Percentiles rank a stretch among this genome's conserved stretches.
These are phyloP conservation scores for Selaginella moellendorffii DNA, from an alignment of 75 land plant species.

Conservation along the genomic window DNA sequence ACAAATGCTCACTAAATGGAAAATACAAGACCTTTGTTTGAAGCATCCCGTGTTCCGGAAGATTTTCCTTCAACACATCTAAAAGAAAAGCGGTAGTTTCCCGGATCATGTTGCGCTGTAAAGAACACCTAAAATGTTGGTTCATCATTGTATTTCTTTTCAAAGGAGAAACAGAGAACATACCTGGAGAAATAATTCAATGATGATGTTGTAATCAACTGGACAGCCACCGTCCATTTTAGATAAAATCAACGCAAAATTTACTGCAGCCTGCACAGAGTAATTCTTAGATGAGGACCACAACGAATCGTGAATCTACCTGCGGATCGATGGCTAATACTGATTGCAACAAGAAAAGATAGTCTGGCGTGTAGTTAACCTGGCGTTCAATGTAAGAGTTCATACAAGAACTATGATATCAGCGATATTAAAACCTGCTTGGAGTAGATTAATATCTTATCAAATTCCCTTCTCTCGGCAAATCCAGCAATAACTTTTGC, in stretches of 20 bases:
- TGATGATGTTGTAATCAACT: background rate
- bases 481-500: slow-evolving; percentile 7
- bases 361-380: slow-evolving; percentile 8
- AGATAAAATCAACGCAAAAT: slow-evolving; percentile 3
- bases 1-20: background rate
- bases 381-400: no score
- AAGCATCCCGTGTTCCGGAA: slow-evolving; percentile 5
- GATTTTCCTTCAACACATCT: background rate
- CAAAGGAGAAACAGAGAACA: background rate
- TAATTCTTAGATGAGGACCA: no score
- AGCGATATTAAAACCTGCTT: slow-evolving; percentile 2
- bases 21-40: background rate
- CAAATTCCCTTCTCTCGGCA: slow-evolving; percentile 2
- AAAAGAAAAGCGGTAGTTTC: slow-evolving; percentile 3
- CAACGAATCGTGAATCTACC: background rate
- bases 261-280: slow-evolving; percentile 10
- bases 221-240: slow-evolving; percentile 4
- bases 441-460: background rate
- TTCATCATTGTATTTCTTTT: background rate
- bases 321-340: background rate
- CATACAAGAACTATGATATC: no score
- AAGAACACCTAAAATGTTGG: background rate
- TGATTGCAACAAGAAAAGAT: background rate
- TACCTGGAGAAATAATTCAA: slow-evolving; percentile 2
- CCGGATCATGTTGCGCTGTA: slow-evolving; percentile 1